These are phyloP conservation scores for Aspergillus sojae DNA, from an alignment of 2,329 filamentous ascomycete species.

Conservation along the genomic window DNA sequence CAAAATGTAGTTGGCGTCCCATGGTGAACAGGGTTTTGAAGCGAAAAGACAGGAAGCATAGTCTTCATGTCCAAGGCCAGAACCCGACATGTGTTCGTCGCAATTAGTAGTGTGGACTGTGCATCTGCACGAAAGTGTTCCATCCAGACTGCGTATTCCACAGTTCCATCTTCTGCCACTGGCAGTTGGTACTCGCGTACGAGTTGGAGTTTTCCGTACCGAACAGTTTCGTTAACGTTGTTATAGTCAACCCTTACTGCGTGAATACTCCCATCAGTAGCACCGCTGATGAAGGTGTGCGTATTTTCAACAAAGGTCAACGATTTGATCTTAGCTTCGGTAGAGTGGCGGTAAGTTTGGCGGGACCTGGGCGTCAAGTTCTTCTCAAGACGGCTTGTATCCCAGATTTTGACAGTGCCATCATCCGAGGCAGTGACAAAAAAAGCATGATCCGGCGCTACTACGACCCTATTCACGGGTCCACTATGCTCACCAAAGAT, in stretches of 20 bases:
- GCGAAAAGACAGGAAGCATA: constrained; percentile 77
- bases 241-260: constrained; percentile 79
- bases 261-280: constrained; percentile 85
- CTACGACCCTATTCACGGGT: constrained; percentile 76
- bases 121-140: constrained; percentile 86
- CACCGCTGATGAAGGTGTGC: constrained; percentile 89
- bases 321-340: constrained; percentile 73
- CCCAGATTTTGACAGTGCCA: constrained; percentile 89
- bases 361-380: constrained; percentile 87
- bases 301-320: constrained; percentile 92
- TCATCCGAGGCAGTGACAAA: constrained; percentile 94
- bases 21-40: constrained; percentile 88
- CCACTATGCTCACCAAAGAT: constrained; percentile 86
- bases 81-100: constrained; percentile 82
- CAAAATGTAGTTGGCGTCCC: constrained; percentile 91
- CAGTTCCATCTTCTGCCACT: constrained; percentile 38
- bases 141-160: constrained; percentile 83
- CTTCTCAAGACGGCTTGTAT: constrained; percentile 83
- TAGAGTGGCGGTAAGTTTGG: constrained; percentile 77
- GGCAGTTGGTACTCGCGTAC: constrained; percentile 78
- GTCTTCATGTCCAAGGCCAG: constrained; percentile 82
- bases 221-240: constrained; percentile 59
- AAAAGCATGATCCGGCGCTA: constrained; percentile 88
- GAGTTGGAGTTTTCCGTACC: constrained; percentile 76
- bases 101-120: constrained; percentile 79